Base-by-base conservation (phyloP, 306 rosid species). In the Lathyrus tuberosus region DNA sequence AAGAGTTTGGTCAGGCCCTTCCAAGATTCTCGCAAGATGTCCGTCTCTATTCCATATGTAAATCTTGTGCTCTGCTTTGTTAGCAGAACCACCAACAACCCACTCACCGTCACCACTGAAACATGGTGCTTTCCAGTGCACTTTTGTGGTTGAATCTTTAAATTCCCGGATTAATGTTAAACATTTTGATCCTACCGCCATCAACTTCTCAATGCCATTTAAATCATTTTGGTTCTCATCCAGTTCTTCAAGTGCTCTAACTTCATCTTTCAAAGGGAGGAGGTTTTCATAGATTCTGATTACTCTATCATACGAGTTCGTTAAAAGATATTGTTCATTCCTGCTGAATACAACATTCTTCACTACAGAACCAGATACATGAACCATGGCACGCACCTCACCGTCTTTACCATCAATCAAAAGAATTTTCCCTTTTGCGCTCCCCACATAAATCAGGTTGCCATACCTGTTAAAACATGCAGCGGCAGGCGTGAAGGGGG, bases 41-140 rank as follows among this genome's bases (percentile, higher is more conserved):
- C 99, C 99, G 1, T 91, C 97, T 71, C 96, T 83, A 80, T 95
- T 97, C 99, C 99, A 95, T 74, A 89, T 78, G 71, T 95, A 91
- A 77, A 95, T 89, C 83, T 91, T 91, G 86, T 95, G 99, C 73
- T 95, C 99, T 20, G 96, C 96, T 87, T 91, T 95, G 87, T 95
- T 89, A 64, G 99, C 99, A 68, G 96, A 89, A 76, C 99, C 99
- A 69, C 96, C 92, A 47, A 91, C 82, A 20, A 95, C 97, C 97
- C 99, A 95, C 81, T 95, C 97, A 68, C 96, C 96, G 51, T 95
- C 96, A 10, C 95, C 96, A 67, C 99, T 95, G 77, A 95, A 95
- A 70, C 97, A 91, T 26, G 96, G 96, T 15, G 92, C 99, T 87
- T 91, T 94, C 99, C 96, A 94, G 31, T 94, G 99, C 84, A 95